These are phyloP conservation scores for Dactylellina drechsleri DNA, from an alignment of 2,329 filamentous ascomycete species.

Conservation along the genomic window DNA sequence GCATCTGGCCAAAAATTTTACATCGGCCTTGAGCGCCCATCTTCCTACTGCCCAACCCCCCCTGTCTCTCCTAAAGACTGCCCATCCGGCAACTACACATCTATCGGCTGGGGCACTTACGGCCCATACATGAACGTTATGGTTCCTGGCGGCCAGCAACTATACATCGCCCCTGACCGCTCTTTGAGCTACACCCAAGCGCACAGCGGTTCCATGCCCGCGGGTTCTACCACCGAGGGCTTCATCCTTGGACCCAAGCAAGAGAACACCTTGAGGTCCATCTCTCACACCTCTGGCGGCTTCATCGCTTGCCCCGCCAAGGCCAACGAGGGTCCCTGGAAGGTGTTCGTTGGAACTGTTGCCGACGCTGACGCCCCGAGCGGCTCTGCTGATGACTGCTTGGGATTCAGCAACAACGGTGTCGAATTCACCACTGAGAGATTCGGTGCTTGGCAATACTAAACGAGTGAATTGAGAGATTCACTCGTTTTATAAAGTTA, in stretches of 20 bases:
- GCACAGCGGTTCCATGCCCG: slow-evolving; percentile 67
- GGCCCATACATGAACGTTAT: slow-evolving; percentile 38
- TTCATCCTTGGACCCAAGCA: slow-evolving; percentile 61
- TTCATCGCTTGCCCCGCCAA: slow-evolving; percentile 45
- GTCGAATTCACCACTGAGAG: slow-evolving; percentile 33
- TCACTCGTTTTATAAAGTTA: no score
- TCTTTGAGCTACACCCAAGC: slow-evolving; percentile 69
- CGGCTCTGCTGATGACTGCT: slow-evolving; percentile 37
- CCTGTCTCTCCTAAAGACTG: slow-evolving; percentile 55
- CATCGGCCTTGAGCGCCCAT: slow-evolving; percentile 63
- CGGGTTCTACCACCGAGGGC: slow-evolving; percentile 66
- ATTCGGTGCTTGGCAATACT: slow-evolving; percentile 54
- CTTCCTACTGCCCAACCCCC: slow-evolving; percentile 66
- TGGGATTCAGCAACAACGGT: slow-evolving; percentile 41
- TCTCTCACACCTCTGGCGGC: slow-evolving; percentile 29
- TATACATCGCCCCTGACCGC: slow-evolving; percentile 69
- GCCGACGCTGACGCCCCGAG: slow-evolving; percentile 35
- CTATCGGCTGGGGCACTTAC: slow-evolving; percentile 11
- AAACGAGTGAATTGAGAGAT: neutral
- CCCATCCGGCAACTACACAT: slow-evolving; percentile 45
- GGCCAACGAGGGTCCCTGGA: slow-evolving; percentile 39
- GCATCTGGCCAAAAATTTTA: slow-evolving; percentile 67
- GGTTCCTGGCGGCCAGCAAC: slow-evolving; percentile 71
- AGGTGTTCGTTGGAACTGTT: slow-evolving; percentile 47
- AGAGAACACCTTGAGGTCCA: slow-evolving; percentile 37